Percentiles rank a stretch among this genome's conserved stretches.
These are phyloP conservation scores for Pilaira anomala DNA, from an alignment of 192 early-diverging fungal genomes.

Conservation along the genomic window DNA sequence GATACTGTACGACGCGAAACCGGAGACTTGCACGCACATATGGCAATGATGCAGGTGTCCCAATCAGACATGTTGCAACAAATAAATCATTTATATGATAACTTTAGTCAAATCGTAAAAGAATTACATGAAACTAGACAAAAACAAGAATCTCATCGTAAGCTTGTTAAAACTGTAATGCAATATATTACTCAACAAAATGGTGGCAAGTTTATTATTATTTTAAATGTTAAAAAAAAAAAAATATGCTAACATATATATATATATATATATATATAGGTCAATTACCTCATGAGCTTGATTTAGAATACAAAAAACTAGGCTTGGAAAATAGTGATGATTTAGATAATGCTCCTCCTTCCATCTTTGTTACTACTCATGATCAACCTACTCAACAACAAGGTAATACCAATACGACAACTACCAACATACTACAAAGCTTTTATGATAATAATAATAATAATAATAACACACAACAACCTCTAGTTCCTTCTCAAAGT, in stretches of 20 bases:
- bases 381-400: not conserved
- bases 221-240: not conserved
- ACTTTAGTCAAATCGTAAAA: constrained; percentile 66
- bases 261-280: not conserved
- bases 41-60: constrained; percentile 74
- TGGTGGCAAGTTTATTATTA: constrained; percentile 13
- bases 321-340: not conserved
- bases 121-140: constrained; percentile 73
- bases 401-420: not conserved
- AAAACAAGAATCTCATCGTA: constrained; percentile 64
- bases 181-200: constrained; percentile 49
- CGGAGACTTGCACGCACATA: constrained; percentile 74
- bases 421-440: not conserved
- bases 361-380: constrained; percentile 32
- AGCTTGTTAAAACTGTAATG: constrained; percentile 62
- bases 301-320: not conserved
- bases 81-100: constrained; percentile 69
- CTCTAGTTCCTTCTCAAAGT: not conserved
- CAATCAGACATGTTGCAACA: constrained; percentile 77
- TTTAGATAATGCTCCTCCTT: constrained; percentile 13
- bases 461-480: not conserved
- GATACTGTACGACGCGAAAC: constrained; percentile 70
- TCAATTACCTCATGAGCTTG: constrained; percentile 20
- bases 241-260: not conserved
- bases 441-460: constrained; percentile 1